Percentiles rank a stretch among this genome's conserved stretches.
Evolutionary conservation across 176 grass and related monocot genomes (phyloP).

Genomic region (Microstegium vimineum): DNA sequence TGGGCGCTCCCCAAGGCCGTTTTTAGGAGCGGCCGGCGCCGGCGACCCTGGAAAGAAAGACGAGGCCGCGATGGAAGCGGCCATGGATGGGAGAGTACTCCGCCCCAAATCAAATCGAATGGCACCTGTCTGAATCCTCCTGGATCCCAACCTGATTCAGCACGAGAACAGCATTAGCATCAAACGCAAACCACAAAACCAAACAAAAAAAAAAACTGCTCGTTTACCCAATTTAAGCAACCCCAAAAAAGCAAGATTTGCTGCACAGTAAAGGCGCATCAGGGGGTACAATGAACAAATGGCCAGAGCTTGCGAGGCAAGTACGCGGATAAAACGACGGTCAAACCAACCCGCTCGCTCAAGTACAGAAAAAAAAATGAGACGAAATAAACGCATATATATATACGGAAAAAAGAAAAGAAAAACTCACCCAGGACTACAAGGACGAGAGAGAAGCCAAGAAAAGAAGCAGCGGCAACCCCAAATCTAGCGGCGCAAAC

Average conservation of each 20-base stretch:
- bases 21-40: constrained; percentile 24
- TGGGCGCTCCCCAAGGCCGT: constrained; percentile 26
- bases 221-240: constrained; percentile 20
- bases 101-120: constrained; percentile 14
- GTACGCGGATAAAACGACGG: not conserved
- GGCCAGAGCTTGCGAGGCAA: not conserved
- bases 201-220: not conserved
- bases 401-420: not conserved
- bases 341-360: constrained; percentile 19
- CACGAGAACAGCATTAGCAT: not conserved
- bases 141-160: constrained; percentile 14
- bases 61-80: constrained; percentile 54
- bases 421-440: not conserved
- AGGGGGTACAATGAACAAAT: not conserved
- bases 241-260: constrained; percentile 2
- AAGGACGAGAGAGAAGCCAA: not conserved
- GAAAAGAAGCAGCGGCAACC: not conserved
- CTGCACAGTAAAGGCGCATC: not conserved
- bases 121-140: not conserved
- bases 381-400: not conserved
- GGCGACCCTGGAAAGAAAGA: constrained; percentile 64
- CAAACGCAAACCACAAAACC: not conserved
- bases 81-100: constrained; percentile 44
- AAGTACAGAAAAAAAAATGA: constrained; percentile 3
- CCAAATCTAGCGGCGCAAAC: constrained; percentile 14